phyloP scores from a whole-genome alignment of 345 rosid genomes.

The Melastoma malabathricum region DNA sequence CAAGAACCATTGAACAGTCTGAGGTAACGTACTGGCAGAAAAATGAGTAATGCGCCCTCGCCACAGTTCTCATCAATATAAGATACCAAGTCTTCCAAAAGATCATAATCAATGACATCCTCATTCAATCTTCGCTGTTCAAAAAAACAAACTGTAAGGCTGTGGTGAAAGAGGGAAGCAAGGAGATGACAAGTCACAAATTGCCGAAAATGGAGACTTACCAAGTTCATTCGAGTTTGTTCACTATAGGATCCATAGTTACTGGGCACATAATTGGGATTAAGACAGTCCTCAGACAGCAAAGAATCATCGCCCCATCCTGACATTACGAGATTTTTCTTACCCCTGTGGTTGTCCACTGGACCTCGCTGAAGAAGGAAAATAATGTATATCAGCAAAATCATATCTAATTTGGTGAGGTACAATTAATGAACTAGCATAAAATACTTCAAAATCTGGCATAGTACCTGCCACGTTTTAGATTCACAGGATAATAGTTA shows the following conservation, averaged over 20 bases:
- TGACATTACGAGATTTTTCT: constrained; percentile 87
- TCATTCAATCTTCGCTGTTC: constrained; percentile 73
- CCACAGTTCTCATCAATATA: constrained; percentile 67
- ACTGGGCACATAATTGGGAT: constrained; percentile 50
- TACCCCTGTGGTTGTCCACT: constrained; percentile 64
- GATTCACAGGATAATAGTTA: too few relatives aligned
- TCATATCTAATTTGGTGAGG: too few relatives aligned
- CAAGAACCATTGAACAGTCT: too few relatives aligned
- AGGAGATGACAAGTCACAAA: constrained; percentile 8
- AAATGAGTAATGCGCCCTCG: constrained; percentile 74
- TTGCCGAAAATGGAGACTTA: constrained; percentile 10
- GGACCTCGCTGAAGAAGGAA: constrained; percentile 41
- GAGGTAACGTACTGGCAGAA: constrained; percentile 58
- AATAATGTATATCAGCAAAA: background rate
- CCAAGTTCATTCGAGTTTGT: constrained; percentile 67
- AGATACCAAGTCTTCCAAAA: constrained; percentile 80
- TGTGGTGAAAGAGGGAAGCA: constrained; percentile 6
- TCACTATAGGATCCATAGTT: constrained; percentile 50
- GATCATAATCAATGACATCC: constrained; percentile 73
- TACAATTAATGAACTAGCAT: background rate
- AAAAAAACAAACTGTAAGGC: constrained; percentile 5
- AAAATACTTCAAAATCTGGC: too few relatives aligned
- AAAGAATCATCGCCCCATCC: constrained; percentile 83
- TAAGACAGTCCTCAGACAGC: constrained; percentile 56
- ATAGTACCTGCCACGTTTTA: too few relatives aligned